Percentiles rank a stretch among this genome's conserved stretches.
Evolutionary conservation across 129 eudicot genomes (phyloP).

Genomic region (Rutidosis leptorrhynchoides): DNA sequence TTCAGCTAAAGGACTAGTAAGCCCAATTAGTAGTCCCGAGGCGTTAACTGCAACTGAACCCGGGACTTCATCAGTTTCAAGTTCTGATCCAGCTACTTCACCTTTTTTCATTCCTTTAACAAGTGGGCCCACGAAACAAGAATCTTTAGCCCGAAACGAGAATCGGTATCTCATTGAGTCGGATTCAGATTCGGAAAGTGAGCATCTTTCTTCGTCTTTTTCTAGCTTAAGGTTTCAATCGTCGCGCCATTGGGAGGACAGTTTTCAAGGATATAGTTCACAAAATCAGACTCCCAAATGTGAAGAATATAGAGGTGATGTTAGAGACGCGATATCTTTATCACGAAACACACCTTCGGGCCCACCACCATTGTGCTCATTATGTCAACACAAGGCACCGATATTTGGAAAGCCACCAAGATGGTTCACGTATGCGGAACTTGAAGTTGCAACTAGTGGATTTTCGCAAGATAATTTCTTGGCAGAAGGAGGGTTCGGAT

Average conservation of each 20-base stretch:
- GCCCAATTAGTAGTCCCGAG: constrained; percentile 92
- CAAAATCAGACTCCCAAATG: constrained; percentile 15
- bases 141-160: constrained; percentile 35
- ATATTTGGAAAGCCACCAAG: constrained; percentile 92
- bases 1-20: constrained; percentile 49
- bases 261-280: constrained; percentile 9
- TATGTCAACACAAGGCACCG: constrained; percentile 94
- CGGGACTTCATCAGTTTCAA: constrained; percentile 86
- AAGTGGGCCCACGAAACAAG: constrained; percentile 30
- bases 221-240: constrained; percentile 69
- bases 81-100: constrained; percentile 92
- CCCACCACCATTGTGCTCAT: constrained; percentile 91
- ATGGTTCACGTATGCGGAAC: constrained; percentile 87
- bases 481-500: constrained; percentile 98
- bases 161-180: constrained; percentile 45
- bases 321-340: constrained; percentile 82
- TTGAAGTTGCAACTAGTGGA: constrained; percentile 82
- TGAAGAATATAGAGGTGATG: constrained; percentile 56
- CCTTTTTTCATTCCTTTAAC: constrained; percentile 56
- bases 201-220: constrained; percentile 48
- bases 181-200: constrained; percentile 70
- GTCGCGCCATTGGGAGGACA: constrained; percentile 40
- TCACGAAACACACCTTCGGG: constrained; percentile 64
- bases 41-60: constrained; percentile 70
- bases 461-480: constrained; percentile 80